These are phyloP conservation scores for Phytopythium helicoides DNA, from an alignment of 352 stramenopile species.

Conservation along the genomic window DNA sequence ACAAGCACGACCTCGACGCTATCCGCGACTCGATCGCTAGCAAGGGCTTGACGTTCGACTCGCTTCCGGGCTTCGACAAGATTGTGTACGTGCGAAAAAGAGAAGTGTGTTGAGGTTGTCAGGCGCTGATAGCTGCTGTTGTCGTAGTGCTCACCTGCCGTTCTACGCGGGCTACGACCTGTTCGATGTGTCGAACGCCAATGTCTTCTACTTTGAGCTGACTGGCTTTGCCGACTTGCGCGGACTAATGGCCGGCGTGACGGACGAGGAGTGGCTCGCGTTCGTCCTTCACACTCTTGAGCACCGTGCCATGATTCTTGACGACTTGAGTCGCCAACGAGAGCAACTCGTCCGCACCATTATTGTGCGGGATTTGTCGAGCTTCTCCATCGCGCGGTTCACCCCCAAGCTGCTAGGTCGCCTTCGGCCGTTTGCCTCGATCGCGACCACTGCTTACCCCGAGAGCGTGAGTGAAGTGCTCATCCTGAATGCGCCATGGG, in stretches of 20 bases:
- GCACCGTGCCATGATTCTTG: conserved; percentile 58
- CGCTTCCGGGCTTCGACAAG: conserved; percentile 51
- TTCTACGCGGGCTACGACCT: conserved; percentile 67
- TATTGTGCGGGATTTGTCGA: conserved; percentile 59
- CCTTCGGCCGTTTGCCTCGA: conserved; percentile 31
- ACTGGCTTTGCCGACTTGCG: conserved; percentile 60
- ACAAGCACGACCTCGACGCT: conserved; percentile 56
- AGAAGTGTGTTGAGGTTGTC: no score
- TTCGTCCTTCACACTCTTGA: conserved; percentile 80
- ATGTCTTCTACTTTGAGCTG: conserved; percentile 75
- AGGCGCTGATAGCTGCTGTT: no score
- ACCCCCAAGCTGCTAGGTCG: conserved; percentile 52
- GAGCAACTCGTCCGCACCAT: conserved; percentile 60
- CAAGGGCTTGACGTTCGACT: conserved; percentile 41
- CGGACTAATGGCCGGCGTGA: conserved; percentile 53
- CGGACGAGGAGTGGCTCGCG: conserved; percentile 64
- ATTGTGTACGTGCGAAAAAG: conserved; percentile 63
- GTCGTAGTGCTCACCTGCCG: conserved; percentile 46
- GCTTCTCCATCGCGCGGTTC: conserved; percentile 62
- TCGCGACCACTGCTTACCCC: conserved; percentile 65
- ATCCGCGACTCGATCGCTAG: conserved; percentile 51
- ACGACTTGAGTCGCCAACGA: conserved; percentile 56
- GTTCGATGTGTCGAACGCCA: conserved; percentile 26
- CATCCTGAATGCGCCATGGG: conserved; percentile 59
- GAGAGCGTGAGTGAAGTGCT: conserved; percentile 57